Evolutionary conservation across 345 rosid genomes (phyloP).

Genomic region (Toxicodendron radicans): DNA sequence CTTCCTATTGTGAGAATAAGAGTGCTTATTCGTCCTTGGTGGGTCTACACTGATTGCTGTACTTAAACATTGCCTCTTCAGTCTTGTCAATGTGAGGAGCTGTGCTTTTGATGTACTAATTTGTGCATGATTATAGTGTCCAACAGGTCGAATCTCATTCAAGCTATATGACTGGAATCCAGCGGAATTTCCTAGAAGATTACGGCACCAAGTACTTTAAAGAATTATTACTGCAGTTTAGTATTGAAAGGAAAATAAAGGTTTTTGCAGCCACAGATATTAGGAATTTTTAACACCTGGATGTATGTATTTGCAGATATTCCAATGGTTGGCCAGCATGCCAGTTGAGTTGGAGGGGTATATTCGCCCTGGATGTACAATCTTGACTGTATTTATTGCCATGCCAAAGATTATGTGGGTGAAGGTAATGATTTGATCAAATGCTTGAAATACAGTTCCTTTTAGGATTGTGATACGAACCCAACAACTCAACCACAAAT

Average conservation of each 20-base stretch:
- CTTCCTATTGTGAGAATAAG: conserved; percentile 60
- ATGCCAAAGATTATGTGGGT: conserved; percentile 91
- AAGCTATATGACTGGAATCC: conserved; percentile 99
- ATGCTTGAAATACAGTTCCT: neutral
- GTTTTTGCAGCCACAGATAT: conserved; percentile 19
- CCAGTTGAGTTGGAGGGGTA: conserved; percentile 97
- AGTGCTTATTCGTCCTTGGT: conserved; percentile 79
- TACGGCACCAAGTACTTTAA: conserved; percentile 93
- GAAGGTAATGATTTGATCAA: conserved; percentile 50
- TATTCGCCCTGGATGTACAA: conserved; percentile 96
- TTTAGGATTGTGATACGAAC: neutral
- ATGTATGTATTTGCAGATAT: conserved; percentile 57
- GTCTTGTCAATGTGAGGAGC: neutral
- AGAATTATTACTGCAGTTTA: conserved; percentile 61
- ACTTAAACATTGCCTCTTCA: conserved; percentile 6
- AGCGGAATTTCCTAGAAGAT: conserved; percentile 97
- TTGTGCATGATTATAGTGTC: conserved; percentile 59
- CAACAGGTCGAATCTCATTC: conserved; percentile 96
- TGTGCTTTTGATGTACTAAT: conserved; percentile 20
- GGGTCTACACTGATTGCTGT: conserved; percentile 33
- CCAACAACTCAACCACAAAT: no score
- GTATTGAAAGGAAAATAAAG: conserved; percentile 39
- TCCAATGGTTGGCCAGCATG: conserved; percentile 95
- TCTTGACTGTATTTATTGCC: conserved; percentile 79
- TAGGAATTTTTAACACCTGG: conserved; percentile 31